Evolutionary conservation across 371 early-diverging fungal genomes (phyloP).

Genomic region (Lichtheimia ramosa): DNA sequence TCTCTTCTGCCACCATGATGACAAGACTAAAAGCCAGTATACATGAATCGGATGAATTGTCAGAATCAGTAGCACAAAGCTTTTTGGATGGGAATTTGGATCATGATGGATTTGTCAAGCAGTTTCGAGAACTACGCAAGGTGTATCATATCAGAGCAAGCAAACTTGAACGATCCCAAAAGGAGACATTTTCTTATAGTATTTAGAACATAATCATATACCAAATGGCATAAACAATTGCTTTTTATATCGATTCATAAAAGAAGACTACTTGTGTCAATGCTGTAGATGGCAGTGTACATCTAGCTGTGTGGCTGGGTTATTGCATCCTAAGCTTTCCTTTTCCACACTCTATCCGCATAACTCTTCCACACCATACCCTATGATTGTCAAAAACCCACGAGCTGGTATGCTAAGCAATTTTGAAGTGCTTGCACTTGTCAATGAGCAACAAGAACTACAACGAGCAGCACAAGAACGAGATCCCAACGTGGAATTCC

Average conservation of each 20-base stretch:
- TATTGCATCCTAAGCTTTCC: background rate
- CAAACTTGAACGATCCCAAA: slow-evolving; percentile 57
- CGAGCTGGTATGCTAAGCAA: slow-evolving; percentile 62
- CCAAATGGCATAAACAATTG: slow-evolving; percentile 12
- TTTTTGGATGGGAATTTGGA: slow-evolving; percentile 62
- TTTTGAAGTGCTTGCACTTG: slow-evolving; percentile 57
- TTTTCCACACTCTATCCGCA: background rate
- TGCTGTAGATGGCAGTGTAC: no score
- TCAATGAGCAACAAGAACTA: slow-evolving; percentile 47
- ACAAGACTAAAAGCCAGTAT: slow-evolving; percentile 55
- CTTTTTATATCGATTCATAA: slow-evolving; percentile 6
- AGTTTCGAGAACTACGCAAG: slow-evolving; percentile 60
- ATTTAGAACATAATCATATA: background rate
- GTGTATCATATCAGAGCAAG: slow-evolving; percentile 65
- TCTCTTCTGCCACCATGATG: slow-evolving; percentile 57
- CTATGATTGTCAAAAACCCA: slow-evolving; percentile 55
- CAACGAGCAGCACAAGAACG: slow-evolving; percentile 36
- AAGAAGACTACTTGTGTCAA: no score
- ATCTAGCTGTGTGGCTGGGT: no score
- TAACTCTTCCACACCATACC: background rate
- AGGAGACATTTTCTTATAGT: slow-evolving; percentile 19
- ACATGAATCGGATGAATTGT: slow-evolving; percentile 63
- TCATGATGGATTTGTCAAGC: slow-evolving; percentile 59
- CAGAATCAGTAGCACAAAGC: slow-evolving; percentile 60
- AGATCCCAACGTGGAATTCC: slow-evolving; percentile 33